Conservation (phyloP, 2,329 filamentous ascomycete genomes). For the Colletotrichum higginsianum region DNA sequence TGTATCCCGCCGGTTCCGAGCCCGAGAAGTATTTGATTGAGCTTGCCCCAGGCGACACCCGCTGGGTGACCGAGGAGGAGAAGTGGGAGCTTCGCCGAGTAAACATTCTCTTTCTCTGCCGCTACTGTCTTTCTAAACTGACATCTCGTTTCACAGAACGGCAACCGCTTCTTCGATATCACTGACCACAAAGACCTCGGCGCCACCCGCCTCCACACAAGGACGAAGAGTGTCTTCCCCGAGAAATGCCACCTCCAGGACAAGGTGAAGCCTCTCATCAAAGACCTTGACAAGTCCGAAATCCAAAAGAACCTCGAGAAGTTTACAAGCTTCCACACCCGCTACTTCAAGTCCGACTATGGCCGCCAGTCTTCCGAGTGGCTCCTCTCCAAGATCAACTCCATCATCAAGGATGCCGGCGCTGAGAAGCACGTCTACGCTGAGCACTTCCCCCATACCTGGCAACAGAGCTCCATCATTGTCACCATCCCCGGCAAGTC, state of each 20-base stretch:
- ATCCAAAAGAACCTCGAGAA: conserved; percentile 85
- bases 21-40: conserved; percentile 82
- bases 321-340: conserved; percentile 84
- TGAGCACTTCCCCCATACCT: conserved; percentile 83
- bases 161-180: conserved; percentile 94
- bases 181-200: conserved; percentile 81
- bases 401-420: conserved; percentile 79
- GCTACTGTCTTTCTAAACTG: background rate
- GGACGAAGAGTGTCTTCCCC: conserved; percentile 74
- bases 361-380: conserved; percentile 90
- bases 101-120: conserved; percentile 42
- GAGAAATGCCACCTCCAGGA: conserved; percentile 75
- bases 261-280: conserved; percentile 76
- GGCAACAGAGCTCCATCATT: conserved; percentile 93
- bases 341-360: conserved; percentile 84
- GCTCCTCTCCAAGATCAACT: conserved; percentile 82
- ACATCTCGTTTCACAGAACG: conserved; percentile 70
- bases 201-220: conserved; percentile 52
- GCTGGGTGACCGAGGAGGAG: conserved; percentile 93
- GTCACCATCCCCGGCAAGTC: conserved; percentile 90
- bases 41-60: conserved; percentile 83
- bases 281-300: conserved; percentile 79
- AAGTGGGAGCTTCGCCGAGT: conserved; percentile 93
- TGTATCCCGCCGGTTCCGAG: conserved; percentile 59
- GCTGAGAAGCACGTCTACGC: conserved; percentile 78